Percentiles rank a stretch among this genome's conserved stretches.
Conservation (phyloP, 257 asterid genomes). For the Solanum appendiculatum region DNA sequence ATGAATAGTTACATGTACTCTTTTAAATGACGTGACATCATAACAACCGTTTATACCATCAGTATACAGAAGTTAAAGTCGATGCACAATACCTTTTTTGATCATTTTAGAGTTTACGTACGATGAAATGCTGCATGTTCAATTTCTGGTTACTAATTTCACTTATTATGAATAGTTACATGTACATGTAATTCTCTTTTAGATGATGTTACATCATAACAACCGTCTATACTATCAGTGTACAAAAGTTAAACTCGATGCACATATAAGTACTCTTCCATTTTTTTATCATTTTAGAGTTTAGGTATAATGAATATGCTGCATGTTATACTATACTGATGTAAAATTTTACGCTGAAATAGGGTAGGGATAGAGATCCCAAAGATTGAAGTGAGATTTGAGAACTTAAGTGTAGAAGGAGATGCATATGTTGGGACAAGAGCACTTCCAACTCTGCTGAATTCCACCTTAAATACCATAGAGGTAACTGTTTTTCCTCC, state of each 20-base stretch:
- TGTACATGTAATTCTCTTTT: neutral
- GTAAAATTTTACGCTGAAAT: neutral
- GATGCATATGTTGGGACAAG: slow-evolving; percentile 74
- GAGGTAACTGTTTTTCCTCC: slow-evolving; percentile 36
- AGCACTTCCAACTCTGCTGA: slow-evolving; percentile 82
- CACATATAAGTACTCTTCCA: neutral
- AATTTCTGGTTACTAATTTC: neutral
- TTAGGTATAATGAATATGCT: neutral
- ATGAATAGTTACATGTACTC: neutral
- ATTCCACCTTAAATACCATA: slow-evolving; percentile 58
- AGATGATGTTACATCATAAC: neutral
- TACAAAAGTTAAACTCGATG: neutral
- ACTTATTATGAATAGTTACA: neutral
- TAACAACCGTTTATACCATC: neutral
- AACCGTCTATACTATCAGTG: neutral
- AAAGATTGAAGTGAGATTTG: slow-evolving; percentile 65
- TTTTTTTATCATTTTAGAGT: neutral
- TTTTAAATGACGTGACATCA: neutral
- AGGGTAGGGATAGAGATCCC: slow-evolving; percentile 91
- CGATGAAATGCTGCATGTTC: neutral
- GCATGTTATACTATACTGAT: neutral
- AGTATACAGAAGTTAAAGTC: neutral
- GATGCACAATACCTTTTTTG: neutral
- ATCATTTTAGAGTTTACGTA: neutral
- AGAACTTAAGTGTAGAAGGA: slow-evolving; percentile 65